Evolutionary conservation across 1,284 basidiomycete genomes (phyloP).

Genomic region (Hortiboletus rubellus): DNA sequence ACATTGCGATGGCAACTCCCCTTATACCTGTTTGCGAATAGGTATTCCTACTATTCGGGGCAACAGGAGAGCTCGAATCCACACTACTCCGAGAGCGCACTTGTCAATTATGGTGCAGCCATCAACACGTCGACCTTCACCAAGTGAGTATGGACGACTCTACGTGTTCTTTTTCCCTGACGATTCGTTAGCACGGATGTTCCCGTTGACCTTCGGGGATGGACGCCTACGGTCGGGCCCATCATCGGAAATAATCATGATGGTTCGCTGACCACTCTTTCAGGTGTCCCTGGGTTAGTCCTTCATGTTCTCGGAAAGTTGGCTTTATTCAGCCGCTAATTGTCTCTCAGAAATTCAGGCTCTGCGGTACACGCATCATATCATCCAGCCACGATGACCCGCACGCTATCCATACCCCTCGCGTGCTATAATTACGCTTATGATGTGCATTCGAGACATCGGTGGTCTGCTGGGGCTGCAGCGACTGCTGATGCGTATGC

Average conservation of each 20-base stretch:
- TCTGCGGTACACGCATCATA: neutral
- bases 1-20: neutral
- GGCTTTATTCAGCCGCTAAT: neutral
- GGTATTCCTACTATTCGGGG: neutral
- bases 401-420: neutral
- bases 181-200: neutral
- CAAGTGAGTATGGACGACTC: constrained; percentile 10
- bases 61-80: neutral
- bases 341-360: constrained; percentile 4
- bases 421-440: neutral
- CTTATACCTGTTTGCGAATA: constrained; percentile 9
- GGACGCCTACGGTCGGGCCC: neutral
- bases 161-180: constrained; percentile 6
- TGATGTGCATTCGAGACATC: neutral
- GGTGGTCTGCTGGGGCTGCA: neutral
- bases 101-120: neutral
- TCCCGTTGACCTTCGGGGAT: neutral
- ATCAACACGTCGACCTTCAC: neutral
- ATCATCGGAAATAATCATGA: neutral
- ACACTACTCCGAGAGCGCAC: neutral
- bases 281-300: constrained; percentile 16
- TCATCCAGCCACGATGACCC: neutral
- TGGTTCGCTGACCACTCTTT: neutral
- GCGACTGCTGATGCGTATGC: neutral
- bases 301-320: neutral